Evolutionary conservation across 768 basidiomycete species (phyloP), one percentile per base, ranked within the genome.

Genomic region (Suillus cothurnatus): DNA sequence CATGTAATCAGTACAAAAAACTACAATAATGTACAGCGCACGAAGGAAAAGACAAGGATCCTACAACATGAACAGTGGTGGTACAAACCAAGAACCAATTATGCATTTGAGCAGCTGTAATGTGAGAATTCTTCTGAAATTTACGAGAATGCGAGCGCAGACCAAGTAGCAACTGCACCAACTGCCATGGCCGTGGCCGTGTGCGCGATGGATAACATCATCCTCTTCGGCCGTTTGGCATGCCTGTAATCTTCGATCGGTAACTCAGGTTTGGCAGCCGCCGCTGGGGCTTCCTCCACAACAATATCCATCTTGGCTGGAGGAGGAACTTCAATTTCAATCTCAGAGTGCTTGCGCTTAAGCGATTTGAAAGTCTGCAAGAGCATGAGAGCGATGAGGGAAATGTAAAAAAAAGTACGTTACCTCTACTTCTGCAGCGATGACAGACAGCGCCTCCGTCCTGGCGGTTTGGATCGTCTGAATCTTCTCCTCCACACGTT

Each of bases 131-230:
- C 57, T 39, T 28, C 58, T 21, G 26, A 59, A 41, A 43, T 45
- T 82, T 70, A 89, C 66, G 79, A 80, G 74, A 88, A 92, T 1
- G 91, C 91, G 64, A 93, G 75, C 31, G 88, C 89, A 21, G 87
- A 85, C 91, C 91, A 92, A 3, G 90, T 83, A 4, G 86, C 87
- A 15, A 88, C 86, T 17, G 89, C 91, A 31, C 91, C 91, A 47
- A 92, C 75, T 1, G 85, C 83, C 38, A 88, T 83, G 21, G 85
- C 86, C 4, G 87, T 84, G 8, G 86, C 85, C 7, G 90, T 91
- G 55, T 86, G 86, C 45, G 80, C 82, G 41, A 86, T 76, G 6
- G 80, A 78, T 38, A 76, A 71, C 56, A 72, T 53, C 26, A 69
- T 72, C 53, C 77, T 81, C 67, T 82, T 77, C 2, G 79, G 77